These are phyloP conservation scores for Annona squamosa DNA, from an alignment of 164 flowering plant genomes.

Conservation along the genomic window DNA sequence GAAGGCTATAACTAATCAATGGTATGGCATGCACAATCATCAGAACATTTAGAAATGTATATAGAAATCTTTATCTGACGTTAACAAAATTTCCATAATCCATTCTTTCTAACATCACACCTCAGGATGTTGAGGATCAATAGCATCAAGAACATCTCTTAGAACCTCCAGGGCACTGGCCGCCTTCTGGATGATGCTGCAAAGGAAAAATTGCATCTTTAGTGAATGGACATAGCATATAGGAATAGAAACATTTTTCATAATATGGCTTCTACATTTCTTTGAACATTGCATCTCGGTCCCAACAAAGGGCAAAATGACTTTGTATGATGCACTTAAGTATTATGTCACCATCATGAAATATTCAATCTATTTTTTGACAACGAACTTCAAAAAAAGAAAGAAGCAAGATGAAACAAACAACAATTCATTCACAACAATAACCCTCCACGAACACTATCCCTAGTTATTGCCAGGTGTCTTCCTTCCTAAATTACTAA, in stretches of 20 bases:
- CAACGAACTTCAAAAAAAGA: not conserved
- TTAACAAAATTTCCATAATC: not conserved
- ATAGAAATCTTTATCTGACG: not conserved
- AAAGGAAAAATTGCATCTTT: conserved; percentile 3
- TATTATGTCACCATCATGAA: not conserved
- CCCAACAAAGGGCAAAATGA: too few species aligned
- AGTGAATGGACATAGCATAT: not conserved
- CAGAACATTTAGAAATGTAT: not conserved
- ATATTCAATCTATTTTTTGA: not conserved
- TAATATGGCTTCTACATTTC: not conserved
- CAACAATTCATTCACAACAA: too few species aligned
- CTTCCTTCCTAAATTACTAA: not conserved
- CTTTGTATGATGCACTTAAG: not conserved
- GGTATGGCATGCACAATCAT: too few species aligned
- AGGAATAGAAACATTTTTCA: not conserved
- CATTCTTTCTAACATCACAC: conserved; percentile 26
- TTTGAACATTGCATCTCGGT: too few species aligned
- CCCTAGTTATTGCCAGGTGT: not conserved
- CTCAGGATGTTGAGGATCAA: conserved; percentile 68
- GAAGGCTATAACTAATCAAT: not conserved
- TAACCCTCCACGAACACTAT: not conserved
- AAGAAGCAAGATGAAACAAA: not conserved
- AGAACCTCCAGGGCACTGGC: conserved; percentile 68
- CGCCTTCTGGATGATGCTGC: conserved; percentile 88
- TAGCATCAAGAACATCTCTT: conserved; percentile 80